Base-by-base conservation (phyloP, 176 grass and related monocot genomes). In the Avena insularis region DNA sequence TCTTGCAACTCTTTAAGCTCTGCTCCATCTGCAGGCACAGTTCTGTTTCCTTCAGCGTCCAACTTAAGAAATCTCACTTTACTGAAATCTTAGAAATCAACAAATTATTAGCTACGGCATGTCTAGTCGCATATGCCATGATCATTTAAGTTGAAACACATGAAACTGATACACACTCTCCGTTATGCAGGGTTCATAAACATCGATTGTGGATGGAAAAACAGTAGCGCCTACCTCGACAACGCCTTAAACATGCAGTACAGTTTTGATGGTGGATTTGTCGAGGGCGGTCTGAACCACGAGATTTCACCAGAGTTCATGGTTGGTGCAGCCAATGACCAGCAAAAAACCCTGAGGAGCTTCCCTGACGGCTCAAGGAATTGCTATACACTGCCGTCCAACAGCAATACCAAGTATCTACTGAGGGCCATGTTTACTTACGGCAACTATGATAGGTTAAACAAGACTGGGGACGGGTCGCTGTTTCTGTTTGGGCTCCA, bases 281-380 rank as follows among this genome's bases (percentile, higher is more conserved):
- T 86, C 0, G 84, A 86, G 0, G 3, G 48, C 0, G 84, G 84
- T 1, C 0, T 2, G 5, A 85, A 3, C 83, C 8, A 56, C 2
- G 7, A 55, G 1, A 79, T 86, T 6, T 19, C 15, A 36, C 48
- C 46, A 56, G 6, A 13, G 0, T 9, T 19, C 15, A 14, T 78
- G 7, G 48, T 0, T 12, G 9, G 0, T 43, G 14, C 19, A 0
- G 0, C 0, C 0, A 0, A 78, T 68, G 33, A 78, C 0, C 29
- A 77, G 13, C 45, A 86, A 12, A 55, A 78, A 19, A 57, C 48
- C 2, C 13, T 86, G 0, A 78, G 61, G 38, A 79, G 74, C 17
- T 86, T 86, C 62, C 33, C 84, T 5, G 0, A 79, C 0, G 84
- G 84, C 9, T 21, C 0, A 0, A 36, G 84, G 2, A 86, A 78